Conservation (phyloP, 1,284 basidiomycete species). For the Schizophyllum amplum region DNA sequence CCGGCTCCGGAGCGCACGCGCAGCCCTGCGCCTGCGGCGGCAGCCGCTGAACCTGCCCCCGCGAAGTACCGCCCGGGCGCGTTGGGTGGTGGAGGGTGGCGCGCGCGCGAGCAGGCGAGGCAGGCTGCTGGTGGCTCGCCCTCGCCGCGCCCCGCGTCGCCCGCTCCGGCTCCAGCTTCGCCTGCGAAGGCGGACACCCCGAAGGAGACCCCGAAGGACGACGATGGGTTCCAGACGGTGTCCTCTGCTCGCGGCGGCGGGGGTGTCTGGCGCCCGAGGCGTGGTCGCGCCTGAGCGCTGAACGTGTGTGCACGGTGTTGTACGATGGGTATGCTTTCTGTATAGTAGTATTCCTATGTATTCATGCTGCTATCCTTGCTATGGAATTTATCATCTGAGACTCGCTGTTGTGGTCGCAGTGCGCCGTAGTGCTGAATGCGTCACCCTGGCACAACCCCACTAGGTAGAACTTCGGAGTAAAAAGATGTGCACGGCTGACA, state of each 20-base stretch:
- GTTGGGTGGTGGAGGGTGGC: slow-evolving; percentile 40
- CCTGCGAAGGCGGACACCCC: slow-evolving; percentile 30
- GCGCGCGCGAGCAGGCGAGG: slow-evolving; percentile 42
- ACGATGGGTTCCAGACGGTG: slow-evolving; percentile 69
- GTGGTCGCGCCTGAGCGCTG: slow-evolving; percentile 16
- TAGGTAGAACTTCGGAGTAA: too few species aligned
- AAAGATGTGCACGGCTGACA: too few species aligned
- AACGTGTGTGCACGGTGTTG: too few species aligned
- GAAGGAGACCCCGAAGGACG: slow-evolving; percentile 41
- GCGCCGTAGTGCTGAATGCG: too few species aligned
- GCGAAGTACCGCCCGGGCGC: slow-evolving; percentile 41
- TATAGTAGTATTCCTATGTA: too few species aligned
- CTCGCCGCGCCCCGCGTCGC: slow-evolving; percentile 15
- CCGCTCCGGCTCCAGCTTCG: slow-evolving; percentile 27
- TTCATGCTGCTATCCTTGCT: too few species aligned
- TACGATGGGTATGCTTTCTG: too few species aligned
- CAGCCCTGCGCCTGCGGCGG: slow-evolving; percentile 23
- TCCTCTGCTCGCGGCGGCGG: slow-evolving; percentile 28
- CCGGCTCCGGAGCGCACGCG: slow-evolving; percentile 25
- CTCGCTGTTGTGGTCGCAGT: too few species aligned
- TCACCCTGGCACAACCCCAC: too few species aligned
- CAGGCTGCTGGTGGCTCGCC: slow-evolving; percentile 19
- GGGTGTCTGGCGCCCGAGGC: slow-evolving; percentile 34
- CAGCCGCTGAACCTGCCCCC: slow-evolving; percentile 21
- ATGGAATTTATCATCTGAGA: too few species aligned